A percentile compares a stretch with the other conserved stretches of the same genome.
These are phyloP conservation scores for Starmera stellimalicola DNA, from an alignment of 1,139 yeast genomes.

Conservation along the genomic window DNA sequence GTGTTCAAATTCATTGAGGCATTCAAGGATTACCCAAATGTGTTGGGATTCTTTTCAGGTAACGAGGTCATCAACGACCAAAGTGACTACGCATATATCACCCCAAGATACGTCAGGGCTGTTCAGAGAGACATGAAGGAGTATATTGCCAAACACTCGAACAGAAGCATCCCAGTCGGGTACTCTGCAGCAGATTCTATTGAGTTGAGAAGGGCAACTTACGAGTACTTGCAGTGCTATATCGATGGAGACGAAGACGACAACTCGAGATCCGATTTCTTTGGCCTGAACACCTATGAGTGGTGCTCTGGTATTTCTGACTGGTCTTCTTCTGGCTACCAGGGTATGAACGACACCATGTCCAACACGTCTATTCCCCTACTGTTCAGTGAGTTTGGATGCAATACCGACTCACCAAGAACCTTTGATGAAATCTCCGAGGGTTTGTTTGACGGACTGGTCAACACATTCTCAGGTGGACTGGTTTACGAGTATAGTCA, in stretches of 20 bases:
- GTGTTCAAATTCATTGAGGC: slow-evolving; percentile 79
- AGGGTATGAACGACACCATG: slow-evolving; percentile 48
- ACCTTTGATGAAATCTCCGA: slow-evolving; percentile 62
- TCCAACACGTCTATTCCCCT: slow-evolving; percentile 65
- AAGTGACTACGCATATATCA: slow-evolving; percentile 46
- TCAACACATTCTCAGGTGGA: slow-evolving; percentile 62
- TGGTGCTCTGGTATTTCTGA: slow-evolving; percentile 77
- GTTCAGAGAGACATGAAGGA: slow-evolving; percentile 85
- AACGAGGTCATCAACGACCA: slow-evolving; percentile 86
- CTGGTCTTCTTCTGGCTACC: slow-evolving; percentile 66
- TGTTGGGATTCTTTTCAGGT: slow-evolving; percentile 88
- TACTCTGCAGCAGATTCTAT: slow-evolving; percentile 87
- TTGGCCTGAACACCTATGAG: slow-evolving; percentile 85
- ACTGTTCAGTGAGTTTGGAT: slow-evolving; percentile 81
- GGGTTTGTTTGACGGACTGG: slow-evolving; percentile 43
- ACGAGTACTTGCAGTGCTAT: slow-evolving; percentile 77
- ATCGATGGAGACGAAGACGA: slow-evolving; percentile 40
- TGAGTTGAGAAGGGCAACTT: slow-evolving; percentile 62
- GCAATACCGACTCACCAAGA: slow-evolving; percentile 56
- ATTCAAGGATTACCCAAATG: slow-evolving; percentile 72
- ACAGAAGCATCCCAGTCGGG: slow-evolving; percentile 81
- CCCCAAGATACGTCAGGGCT: slow-evolving; percentile 74
- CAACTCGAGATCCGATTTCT: slow-evolving; percentile 69
- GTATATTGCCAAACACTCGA: slow-evolving; percentile 58
- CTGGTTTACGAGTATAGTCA: slow-evolving; percentile 68